Base-by-base conservation (phyloP, 129 eudicot species). In the Dittrichia graveolens region DNA sequence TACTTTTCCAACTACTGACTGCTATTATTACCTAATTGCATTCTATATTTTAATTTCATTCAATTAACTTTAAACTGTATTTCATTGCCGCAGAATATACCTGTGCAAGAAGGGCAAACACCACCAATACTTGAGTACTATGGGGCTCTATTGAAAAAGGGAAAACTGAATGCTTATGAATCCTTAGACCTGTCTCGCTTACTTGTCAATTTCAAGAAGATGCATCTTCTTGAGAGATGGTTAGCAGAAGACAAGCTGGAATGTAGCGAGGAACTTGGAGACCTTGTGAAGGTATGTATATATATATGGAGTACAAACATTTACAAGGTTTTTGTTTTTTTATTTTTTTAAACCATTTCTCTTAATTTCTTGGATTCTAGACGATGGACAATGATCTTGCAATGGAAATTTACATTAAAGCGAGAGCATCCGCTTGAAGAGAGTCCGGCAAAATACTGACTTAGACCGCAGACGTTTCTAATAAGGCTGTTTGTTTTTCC, bases 221-320 rank as follows among this genome's bases (percentile, higher is more conserved):
- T 90, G 81, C 91, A 90, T 76, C 88, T 95, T 71, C 53, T 95
- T 72, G 99, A 95, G 84, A 95, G 88, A 49, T 95, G 99, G 99
- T 80, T 95, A 79, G 99, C 99, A n/a, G 99, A 95, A 77, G 99
- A 95, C 82, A 95, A 95, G 77, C 73, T 95, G 52, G 99, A 95
- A 77, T 95, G 99, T 50, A 95, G 97, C 24, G 99, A 95, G 83
- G 99, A 95, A 76, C 99, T 95, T 76, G 99, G 99, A 69, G 99
- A 95, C 75, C 96, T 95, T 70, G 99, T 95, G 65, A 95, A 95
- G 97, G 99, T 95, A 48, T n/a, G n/a, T n/a, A n/a, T n/a, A n/a
- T n/a, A n/a, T 24, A 24, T 24, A 24, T 61, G 39, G 35, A 70
- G 16, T 53, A 41, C 47, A 52, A 7, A 44, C 4, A 16, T 35